These are phyloP conservation scores for Arthrinium phaeospermum DNA, from an alignment of 2,329 filamentous ascomycete species.

Conservation along the genomic window DNA sequence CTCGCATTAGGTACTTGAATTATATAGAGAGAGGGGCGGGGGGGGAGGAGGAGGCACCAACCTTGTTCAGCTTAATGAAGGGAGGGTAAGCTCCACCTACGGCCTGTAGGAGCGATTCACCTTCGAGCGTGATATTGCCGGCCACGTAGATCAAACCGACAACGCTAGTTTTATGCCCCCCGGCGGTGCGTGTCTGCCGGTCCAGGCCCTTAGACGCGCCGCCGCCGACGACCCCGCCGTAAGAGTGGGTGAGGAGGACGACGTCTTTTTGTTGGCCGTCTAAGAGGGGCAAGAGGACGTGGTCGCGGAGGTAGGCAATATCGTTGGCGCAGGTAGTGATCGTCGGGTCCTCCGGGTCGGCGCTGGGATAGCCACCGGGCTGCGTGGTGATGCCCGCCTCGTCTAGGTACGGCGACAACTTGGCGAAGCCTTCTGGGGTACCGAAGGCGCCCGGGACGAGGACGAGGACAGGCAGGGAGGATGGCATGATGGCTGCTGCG, in stretches of 20 bases:
- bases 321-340: constrained; percentile 25
- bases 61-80: constrained; percentile 31
- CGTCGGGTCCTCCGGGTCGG: constrained; percentile 27
- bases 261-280: constrained; percentile 28
- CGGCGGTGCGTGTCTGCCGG: constrained; percentile 24
- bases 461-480: constrained; percentile 26
- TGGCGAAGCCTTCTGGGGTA: constrained; percentile 26
- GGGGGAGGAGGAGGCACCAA: not conserved
- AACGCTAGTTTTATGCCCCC: constrained; percentile 25
- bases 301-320: constrained; percentile 25
- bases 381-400: constrained; percentile 28
- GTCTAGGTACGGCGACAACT: constrained; percentile 26
- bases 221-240: constrained; percentile 32
- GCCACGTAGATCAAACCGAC: constrained; percentile 30
- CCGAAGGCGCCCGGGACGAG: constrained; percentile 33
- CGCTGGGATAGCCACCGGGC: constrained; percentile 33
- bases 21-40: not conserved
- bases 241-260: constrained; percentile 34
- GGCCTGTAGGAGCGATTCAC: constrained; percentile 26
- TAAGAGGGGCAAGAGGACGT: constrained; percentile 28
- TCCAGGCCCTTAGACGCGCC: constrained; percentile 34
- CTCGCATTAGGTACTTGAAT: not conserved
- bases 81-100: constrained; percentile 29
- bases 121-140: constrained; percentile 30
- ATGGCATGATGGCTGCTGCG: constrained; percentile 9